Percentiles rank a stretch among this genome's conserved stretches.
These are phyloP conservation scores for Dioscorea zingiberensis DNA, from an alignment of 106 monocot genomes.

Conservation along the genomic window DNA sequence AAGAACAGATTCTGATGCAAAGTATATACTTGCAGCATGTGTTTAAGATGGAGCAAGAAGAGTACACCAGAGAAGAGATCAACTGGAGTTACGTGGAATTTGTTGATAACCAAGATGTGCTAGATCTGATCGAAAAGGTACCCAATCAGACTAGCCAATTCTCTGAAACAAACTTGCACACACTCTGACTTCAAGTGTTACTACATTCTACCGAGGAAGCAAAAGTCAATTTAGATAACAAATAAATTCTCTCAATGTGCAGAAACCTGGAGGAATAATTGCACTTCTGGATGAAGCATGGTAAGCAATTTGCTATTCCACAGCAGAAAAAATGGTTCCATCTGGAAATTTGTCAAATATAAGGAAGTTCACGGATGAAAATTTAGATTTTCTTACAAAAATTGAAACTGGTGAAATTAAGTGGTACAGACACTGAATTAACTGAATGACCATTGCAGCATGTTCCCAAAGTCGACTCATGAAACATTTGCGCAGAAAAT, in stretches of 20 bases:
- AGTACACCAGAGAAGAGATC: constrained; percentile 91
- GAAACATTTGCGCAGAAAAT: constrained; percentile 95
- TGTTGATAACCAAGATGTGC: constrained; percentile 94
- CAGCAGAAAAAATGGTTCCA: neutral
- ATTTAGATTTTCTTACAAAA: too few relatives aligned
- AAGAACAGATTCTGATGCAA: neutral
- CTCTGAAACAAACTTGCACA: neutral
- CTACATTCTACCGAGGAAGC: neutral
- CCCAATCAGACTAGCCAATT: neutral
- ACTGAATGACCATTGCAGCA: constrained; percentile 66
- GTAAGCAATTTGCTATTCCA: constrained; percentile 33
- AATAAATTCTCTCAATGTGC: constrained; percentile 4
- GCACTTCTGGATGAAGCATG: constrained; percentile 97
- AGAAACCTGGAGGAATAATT: constrained; percentile 99
- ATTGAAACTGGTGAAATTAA: too few relatives aligned
- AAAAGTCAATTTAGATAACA: neutral
- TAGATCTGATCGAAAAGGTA: constrained; percentile 98
- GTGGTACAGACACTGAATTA: too few relatives aligned
- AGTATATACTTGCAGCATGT: constrained; percentile 53
- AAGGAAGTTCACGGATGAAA: too few relatives aligned
- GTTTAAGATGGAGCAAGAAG: constrained; percentile 99
- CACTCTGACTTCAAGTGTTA: neutral
- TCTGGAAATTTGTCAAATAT: too few relatives aligned
- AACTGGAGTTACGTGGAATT: constrained; percentile 98
- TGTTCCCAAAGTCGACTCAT: constrained; percentile 99